These are phyloP conservation scores for Canariomyces notabilis DNA, from an alignment of 2,329 filamentous ascomycete species.

Conservation along the genomic window DNA sequence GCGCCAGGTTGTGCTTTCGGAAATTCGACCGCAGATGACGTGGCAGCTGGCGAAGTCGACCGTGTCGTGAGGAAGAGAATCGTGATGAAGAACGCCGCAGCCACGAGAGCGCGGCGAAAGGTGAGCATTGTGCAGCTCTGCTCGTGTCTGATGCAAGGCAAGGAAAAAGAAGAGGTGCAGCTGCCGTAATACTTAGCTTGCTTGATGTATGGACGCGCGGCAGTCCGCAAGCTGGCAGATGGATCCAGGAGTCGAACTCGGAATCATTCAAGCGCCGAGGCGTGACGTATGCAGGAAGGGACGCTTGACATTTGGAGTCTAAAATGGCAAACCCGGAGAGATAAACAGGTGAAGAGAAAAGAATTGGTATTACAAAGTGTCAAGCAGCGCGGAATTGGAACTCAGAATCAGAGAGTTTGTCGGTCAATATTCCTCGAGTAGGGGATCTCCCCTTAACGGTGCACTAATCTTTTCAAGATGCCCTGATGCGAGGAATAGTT, in stretches of 20 bases:
- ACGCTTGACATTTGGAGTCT: neutral
- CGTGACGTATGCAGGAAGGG: neutral
- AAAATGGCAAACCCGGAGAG: neutral
- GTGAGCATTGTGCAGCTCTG: constrained; percentile 59
- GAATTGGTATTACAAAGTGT: too few species aligned
- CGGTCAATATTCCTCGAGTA: neutral
- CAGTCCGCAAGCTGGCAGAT: neutral
- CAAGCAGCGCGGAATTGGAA: too few species aligned
- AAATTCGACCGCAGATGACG: constrained; percentile 30
- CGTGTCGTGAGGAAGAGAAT: constrained; percentile 66
- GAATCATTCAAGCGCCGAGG: neutral
- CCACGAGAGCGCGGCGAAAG: constrained; percentile 68
- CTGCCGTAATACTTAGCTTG: neutral
- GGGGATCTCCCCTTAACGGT: constrained; percentile 1
- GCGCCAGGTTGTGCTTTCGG: constrained; percentile 20
- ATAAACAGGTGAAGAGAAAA: neutral
- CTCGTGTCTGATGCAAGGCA: constrained; percentile 4
- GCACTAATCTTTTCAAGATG: constrained; percentile 3
- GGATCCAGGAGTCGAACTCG: neutral
- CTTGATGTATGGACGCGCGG: neutral
- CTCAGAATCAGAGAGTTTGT: neutral
- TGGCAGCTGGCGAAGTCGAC: constrained; percentile 35
- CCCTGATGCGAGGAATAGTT: neutral
- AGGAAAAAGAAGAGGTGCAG: neutral
- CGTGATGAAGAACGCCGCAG: constrained; percentile 63